Conservation (phyloP, 108 stramenopile genomes). For the Cyclostephanos tholiformis region DNA sequence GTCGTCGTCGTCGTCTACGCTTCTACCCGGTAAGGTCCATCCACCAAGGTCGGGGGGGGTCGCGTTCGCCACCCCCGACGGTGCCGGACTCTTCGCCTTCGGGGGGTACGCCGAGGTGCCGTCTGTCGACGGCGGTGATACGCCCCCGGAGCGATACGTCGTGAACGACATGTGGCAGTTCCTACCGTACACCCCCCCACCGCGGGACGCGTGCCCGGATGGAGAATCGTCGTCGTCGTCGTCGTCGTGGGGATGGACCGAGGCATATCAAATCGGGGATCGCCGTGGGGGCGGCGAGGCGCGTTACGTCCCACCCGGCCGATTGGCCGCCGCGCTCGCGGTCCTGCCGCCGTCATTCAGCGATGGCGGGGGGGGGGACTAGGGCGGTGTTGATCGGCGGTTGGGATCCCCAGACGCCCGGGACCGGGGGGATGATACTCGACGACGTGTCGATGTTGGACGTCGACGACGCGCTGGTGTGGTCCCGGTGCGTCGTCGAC, state of each 20-base stretch:
- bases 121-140: background rate
- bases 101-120: slow-evolving; percentile 73
- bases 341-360: slow-evolving; percentile 10
- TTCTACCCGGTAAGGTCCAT: slow-evolving; percentile 22
- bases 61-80: slow-evolving; percentile 41
- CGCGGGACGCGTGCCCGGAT: background rate
- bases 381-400: slow-evolving; percentile 62
- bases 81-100: slow-evolving; percentile 51
- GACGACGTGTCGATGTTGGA: slow-evolving; percentile 51
- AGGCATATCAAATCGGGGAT: slow-evolving; percentile 22
- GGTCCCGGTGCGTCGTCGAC: slow-evolving; percentile 16
- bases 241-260: slow-evolving; percentile 41
- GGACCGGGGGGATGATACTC: slow-evolving; percentile 68
- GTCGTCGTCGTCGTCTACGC: background rate
- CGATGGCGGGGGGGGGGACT: background rate
- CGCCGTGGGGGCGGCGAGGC: too few relatives aligned
- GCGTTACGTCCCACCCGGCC: slow-evolving; percentile 50
- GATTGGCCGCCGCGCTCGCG: slow-evolving; percentile 63
- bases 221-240: background rate
- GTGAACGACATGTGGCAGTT: slow-evolving; percentile 71
- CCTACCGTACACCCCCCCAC: slow-evolving; percentile 13
- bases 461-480: slow-evolving; percentile 12
- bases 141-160: slow-evolving; percentile 32
- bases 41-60: slow-evolving; percentile 74
- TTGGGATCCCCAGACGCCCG: slow-evolving; percentile 73